Conservation (phyloP, 805 yeast genomes). For the Clavispora santaluciae region DNA sequence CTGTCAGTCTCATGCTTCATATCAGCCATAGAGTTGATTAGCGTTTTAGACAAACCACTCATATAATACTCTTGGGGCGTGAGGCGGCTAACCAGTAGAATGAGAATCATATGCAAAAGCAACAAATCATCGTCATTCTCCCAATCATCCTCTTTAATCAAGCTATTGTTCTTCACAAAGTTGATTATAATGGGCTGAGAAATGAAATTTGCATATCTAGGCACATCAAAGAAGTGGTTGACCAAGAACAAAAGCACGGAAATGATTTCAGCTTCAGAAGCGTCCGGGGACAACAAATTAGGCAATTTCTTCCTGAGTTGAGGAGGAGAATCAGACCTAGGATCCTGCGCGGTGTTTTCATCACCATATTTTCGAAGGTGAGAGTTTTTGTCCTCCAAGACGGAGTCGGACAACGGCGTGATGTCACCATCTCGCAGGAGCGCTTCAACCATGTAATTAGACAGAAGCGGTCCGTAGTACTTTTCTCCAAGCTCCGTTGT, state of each 20-base stretch:
- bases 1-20: slow-evolving; percentile 14
- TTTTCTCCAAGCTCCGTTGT: slow-evolving; percentile 38
- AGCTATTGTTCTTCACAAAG: slow-evolving; percentile 34
- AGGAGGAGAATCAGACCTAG: not conserved
- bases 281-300: not conserved
- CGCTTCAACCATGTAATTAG: slow-evolving; percentile 42
- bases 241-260: slow-evolving; percentile 20
- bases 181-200: slow-evolving; percentile 26
- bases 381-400: slow-evolving; percentile 5
- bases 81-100: slow-evolving; percentile 34
- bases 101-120: slow-evolving; percentile 40
- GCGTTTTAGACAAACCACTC: slow-evolving; percentile 6
- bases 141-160: slow-evolving; percentile 35
- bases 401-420: slow-evolving; percentile 5
- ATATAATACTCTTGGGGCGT: slow-evolving; percentile 25
- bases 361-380: not conserved
- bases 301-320: slow-evolving; percentile 32
- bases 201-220: slow-evolving; percentile 39
- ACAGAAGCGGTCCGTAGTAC: slow-evolving; percentile 50
- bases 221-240: slow-evolving; percentile 35
- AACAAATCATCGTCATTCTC: slow-evolving; percentile 47
- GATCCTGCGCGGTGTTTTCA: not conserved
- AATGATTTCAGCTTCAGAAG: not conserved
- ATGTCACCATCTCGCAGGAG: slow-evolving; percentile 17
- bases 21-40: slow-evolving; percentile 14